phyloP scores from a whole-genome alignment of 495 filamentous ascomycete species.

The Neurospora intermedia region DNA sequence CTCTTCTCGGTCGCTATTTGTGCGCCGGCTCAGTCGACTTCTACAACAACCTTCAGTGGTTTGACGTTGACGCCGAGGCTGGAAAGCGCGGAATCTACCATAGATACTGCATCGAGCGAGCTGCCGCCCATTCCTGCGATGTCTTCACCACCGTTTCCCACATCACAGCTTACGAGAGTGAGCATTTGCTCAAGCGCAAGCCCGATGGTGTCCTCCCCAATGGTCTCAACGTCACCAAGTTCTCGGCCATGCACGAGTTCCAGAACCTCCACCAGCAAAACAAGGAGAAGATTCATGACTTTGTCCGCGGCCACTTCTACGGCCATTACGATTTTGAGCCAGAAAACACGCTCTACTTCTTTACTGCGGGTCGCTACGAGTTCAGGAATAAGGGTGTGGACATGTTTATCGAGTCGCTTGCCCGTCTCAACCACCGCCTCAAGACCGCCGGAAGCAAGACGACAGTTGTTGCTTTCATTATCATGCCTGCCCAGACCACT shows the following conservation, averaged over 20 bases:
- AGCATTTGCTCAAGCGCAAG: constrained; percentile 95
- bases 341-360: constrained; percentile 96
- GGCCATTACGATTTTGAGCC: constrained; percentile 95
- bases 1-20: constrained; percentile 86
- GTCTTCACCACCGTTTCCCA: constrained; percentile 98
- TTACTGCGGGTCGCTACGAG: constrained; percentile 93
- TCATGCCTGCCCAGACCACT: constrained; percentile 97
- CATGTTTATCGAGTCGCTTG: constrained; percentile 97
- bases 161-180: constrained; percentile 95
- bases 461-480: constrained; percentile 97
- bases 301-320: constrained; percentile 96
- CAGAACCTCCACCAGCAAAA: constrained; percentile 94
- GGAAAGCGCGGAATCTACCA: constrained; percentile 98
- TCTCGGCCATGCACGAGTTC: constrained; percentile 97
- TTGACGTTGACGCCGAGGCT: constrained; percentile 93
- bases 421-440: constrained; percentile 84
- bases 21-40: constrained; percentile 97
- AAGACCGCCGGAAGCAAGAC: constrained; percentile 78
- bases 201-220: constrained; percentile 95
- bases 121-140: constrained; percentile 79
- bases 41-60: constrained; percentile 97
- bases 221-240: constrained; percentile 96
- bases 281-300: constrained; percentile 96
- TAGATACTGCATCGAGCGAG: constrained; percentile 94
- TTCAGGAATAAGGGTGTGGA: constrained; percentile 97